Evolutionary conservation across 2,329 filamentous ascomycete species (phyloP).

Genomic region (Thielaviopsis punctulata): DNA sequence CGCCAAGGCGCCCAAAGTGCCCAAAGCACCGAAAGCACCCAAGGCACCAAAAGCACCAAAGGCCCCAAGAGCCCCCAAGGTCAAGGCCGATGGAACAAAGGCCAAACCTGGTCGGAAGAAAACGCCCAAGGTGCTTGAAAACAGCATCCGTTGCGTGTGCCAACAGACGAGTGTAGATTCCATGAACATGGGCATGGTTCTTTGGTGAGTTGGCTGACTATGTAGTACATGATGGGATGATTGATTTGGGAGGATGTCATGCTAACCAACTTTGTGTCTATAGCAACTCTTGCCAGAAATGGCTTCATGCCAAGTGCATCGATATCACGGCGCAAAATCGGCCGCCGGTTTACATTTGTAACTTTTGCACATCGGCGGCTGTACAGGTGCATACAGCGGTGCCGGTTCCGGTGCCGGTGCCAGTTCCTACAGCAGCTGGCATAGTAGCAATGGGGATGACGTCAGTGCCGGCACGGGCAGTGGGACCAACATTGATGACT

Average conservation of each 20-base stretch:
- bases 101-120: not conserved
- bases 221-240: not conserved
- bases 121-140: not conserved
- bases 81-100: not conserved
- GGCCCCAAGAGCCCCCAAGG: not conserved
- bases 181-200: conserved; percentile 39
- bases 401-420: not conserved
- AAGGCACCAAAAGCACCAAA: not conserved
- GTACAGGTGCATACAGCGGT: conserved; percentile 13
- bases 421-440: not conserved
- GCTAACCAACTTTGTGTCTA: conserved; percentile 2
- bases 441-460: conserved; percentile 16
- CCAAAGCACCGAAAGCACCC: not conserved
- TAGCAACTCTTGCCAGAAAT: conserved; percentile 48
- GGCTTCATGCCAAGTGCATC: conserved; percentile 46
- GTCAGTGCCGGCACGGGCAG: conserved; percentile 11
- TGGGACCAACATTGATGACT: conserved; percentile 12
- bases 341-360: conserved; percentile 45
- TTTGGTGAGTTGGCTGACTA: conserved; percentile 44
- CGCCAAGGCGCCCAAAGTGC: not conserved
- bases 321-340: conserved; percentile 39
- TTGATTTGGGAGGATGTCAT: not conserved
- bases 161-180: conserved; percentile 26
- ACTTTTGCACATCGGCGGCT: conserved; percentile 38
- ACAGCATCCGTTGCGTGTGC: conserved; percentile 40